Percentiles rank a stretch among this genome's conserved stretches.
Conservation (phyloP, 805 yeast species). For the Jamesozyma spencerorum region DNA sequence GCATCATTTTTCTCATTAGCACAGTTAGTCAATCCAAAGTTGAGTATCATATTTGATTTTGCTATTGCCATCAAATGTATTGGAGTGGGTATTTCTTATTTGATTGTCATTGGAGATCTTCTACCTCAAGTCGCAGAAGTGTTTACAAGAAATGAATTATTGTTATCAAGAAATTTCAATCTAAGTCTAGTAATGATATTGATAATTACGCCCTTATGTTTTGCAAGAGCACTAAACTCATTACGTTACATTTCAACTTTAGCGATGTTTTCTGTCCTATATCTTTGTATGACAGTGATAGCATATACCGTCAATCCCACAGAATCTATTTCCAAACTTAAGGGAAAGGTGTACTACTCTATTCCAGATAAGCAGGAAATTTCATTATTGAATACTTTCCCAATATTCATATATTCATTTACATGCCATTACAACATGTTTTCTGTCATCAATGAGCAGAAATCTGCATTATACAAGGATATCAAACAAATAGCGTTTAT, state of each 20-base stretch:
- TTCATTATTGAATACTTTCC: conserved; percentile 60
- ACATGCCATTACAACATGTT: conserved; percentile 96
- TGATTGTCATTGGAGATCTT: conserved; percentile 62
- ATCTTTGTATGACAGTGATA: conserved; percentile 63
- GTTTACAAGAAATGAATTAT: conserved; percentile 27
- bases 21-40: conserved; percentile 49
- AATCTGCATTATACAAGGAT: conserved; percentile 40
- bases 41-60: conserved; percentile 52
- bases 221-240: conserved; percentile 67
- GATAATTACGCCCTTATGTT: conserved; percentile 47
- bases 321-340: conserved; percentile 21
- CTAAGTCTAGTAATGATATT: conserved; percentile 46
- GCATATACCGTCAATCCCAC: conserved; percentile 45
- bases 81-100: conserved; percentile 60
- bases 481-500: conserved; percentile 39
- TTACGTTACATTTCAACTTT: conserved; percentile 77
- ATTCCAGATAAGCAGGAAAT: conserved; percentile 36
- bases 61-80: conserved; percentile 66
- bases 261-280: conserved; percentile 73
- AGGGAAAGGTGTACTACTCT: conserved; percentile 43
- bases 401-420: conserved; percentile 89
- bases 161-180: conserved; percentile 47
- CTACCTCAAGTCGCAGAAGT: conserved; percentile 45
- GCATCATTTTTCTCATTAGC: conserved; percentile 59
- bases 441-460: conserved; percentile 74